Evolutionary conservation across 2,329 filamentous ascomycete species (phyloP), one percentile per base, ranked within the genome.

Genomic region (Talaromyces rugulosus): DNA sequence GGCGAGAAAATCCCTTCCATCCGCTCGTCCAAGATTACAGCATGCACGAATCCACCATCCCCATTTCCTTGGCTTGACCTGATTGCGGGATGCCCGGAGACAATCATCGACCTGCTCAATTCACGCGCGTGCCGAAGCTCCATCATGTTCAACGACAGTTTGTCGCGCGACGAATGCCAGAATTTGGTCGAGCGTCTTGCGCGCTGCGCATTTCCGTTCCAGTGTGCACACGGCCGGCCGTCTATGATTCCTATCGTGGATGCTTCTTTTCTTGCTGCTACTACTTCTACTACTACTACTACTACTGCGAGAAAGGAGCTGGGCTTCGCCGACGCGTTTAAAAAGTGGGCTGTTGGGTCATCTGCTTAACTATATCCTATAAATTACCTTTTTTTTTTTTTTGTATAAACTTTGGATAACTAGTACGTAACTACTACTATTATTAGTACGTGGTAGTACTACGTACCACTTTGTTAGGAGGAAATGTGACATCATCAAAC

Each of bases 51-150:
- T 28, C 9, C 44, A 31, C n/a, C 36, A 1, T 11, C 31, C 4
- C n/a, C 42, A 1, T 57, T 53, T 50, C 51, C 64, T 12, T 92
- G 89, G 88, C 77, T 89, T 0, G 75, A 81, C 1, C 79, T 79
- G 5, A 85, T 96, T 47, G 84, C 86, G 33, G 82, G 82, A 2
- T 96, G 91, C 67, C 93, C 94, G 0, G 80, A 83, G 30, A 88
- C 89, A 0, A 86, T 98, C 12, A 68, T 96, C 4, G 90, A 96
- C 33, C 69, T 82, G 47, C 71, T 82, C 18, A 81, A 80, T 59
- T 82, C 80, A 27, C 78, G 80, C 8, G 78, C 80, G 9, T 82
- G 80, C 66, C 72, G 80, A 58, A 78, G 73, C 34, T 77, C 80
- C 14, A 78, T 82, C 64, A 82, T 82, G 80, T 82, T 82, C 65